A percentile compares a stretch with the other conserved stretches of the same genome.
These are phyloP conservation scores for Ulvella scutata DNA, from an alignment of 139 green algal genomes.

Conservation along the genomic window DNA sequence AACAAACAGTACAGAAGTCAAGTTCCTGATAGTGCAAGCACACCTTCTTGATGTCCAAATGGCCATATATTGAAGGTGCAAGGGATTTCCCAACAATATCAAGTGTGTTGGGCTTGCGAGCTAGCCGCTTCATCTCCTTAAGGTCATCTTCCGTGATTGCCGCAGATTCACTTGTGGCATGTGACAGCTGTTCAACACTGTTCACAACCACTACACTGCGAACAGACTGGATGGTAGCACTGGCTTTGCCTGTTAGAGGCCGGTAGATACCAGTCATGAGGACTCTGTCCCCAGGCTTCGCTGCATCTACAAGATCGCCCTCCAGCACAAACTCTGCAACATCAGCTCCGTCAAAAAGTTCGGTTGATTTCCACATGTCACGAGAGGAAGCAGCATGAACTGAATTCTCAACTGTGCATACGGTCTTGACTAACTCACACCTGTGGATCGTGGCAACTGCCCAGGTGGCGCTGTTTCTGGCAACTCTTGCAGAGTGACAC, in stretches of 20 bases:
- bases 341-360: constrained; percentile 23
- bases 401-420: not conserved
- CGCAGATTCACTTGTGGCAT: not conserved
- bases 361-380: too few relatives aligned
- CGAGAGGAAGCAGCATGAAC: not conserved
- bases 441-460: constrained; percentile 73
- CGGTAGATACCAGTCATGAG: constrained; percentile 85
- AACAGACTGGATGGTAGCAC: not conserved
- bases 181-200: constrained; percentile 13
- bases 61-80: constrained; percentile 92
- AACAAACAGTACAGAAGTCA: too few relatives aligned
- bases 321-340: constrained; percentile 29
- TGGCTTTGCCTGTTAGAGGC: constrained; percentile 37
- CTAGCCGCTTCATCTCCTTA: constrained; percentile 30
- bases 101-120: constrained; percentile 38
- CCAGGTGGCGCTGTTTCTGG: constrained; percentile 88
- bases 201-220: constrained; percentile 23
- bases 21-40: too few relatives aligned
- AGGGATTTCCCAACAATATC: constrained; percentile 67
- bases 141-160: constrained; percentile 20
- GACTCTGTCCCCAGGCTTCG: constrained; percentile 91
- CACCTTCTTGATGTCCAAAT: constrained; percentile 83
- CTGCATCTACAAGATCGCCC: constrained; percentile 65
- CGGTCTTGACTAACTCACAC: not conserved
- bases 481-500: constrained; percentile 85